Base-by-base conservation (phyloP, 192 early-diverging fungal genomes). In the Entomortierella chlamydospora region DNA sequence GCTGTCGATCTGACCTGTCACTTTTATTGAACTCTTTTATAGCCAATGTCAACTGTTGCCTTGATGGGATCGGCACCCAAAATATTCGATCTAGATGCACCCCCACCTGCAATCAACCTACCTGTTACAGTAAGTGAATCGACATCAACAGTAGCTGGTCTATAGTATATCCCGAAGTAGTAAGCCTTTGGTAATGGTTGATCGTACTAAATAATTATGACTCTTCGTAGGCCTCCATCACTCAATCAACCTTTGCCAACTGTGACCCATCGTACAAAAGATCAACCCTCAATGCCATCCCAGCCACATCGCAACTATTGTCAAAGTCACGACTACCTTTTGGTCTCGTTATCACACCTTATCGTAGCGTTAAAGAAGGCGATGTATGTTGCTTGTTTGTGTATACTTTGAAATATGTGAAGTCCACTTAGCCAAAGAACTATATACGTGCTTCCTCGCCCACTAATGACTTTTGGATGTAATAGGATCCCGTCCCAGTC, bases 251-350 rank as follows among this genome's bases (percentile, higher is more conserved):
- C 0, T 61, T 77, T 50, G 84, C 90, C 18, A 92, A 94, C 81
- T 91, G 91, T 62, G 87, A 90, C 22, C 87, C 92, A 4, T 86
- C 89, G 22, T 95, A 97, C 85, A 93, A 96, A 85, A 89, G 95
- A 60, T 93, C 89, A 52, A 99, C 97, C 15, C 69, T 99, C 13
- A 97, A 96, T 66, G 91, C 93, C 20, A 87, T 98, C 34, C 97
- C 97, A 18, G 90, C 93, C 45, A 96, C 91, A 2, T 89, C 91
- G 34, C 82, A 90, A 52, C 84, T 98, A 29, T 82, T 97, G 68
- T 90, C 87, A 68, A 98, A 98, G 84, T 94, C 94, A 7, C 91
- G 92, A 77, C 73, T 98, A 53, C 97, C 97, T 15, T 91, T 99
- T 71, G 96, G 92, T 0, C 83, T 99, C 54, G 77, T 98, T 39